Percentiles rank a stretch among this genome's conserved stretches.
Conservation (phyloP, 2,329 filamentous ascomycete genomes). For the Diaporthe sp. region DNA sequence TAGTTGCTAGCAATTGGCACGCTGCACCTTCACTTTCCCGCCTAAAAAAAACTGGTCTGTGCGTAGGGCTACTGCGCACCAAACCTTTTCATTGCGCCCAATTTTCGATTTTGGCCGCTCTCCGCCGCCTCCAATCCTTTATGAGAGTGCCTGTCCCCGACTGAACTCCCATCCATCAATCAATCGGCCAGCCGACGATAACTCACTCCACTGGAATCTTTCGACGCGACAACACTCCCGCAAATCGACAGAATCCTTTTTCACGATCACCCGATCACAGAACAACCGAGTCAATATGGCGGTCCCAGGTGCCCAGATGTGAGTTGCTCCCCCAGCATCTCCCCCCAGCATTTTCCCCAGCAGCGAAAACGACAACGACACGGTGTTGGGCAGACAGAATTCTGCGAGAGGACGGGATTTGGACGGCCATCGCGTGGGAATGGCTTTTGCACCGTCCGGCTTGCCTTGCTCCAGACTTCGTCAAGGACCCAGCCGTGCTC, state of each 20-base stretch:
- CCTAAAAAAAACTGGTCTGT: not conserved
- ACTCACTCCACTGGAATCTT: slow-evolving; percentile 43
- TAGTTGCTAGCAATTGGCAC: not conserved
- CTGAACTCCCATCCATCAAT: slow-evolving; percentile 31
- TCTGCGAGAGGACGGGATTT: not conserved
- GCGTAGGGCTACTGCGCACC: slow-evolving; percentile 25
- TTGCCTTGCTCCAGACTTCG: not conserved
- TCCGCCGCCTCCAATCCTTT: not conserved
- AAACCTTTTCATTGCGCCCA: not conserved
- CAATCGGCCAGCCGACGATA: slow-evolving; percentile 39
- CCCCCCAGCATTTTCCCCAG: not conserved
- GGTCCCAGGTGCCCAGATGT: slow-evolving; percentile 74
- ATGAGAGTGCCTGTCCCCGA: not conserved
- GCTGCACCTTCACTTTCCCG: not conserved
- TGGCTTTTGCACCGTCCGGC: not conserved
- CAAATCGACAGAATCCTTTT: slow-evolving; percentile 50
- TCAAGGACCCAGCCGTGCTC: not conserved
- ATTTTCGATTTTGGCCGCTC: slow-evolving; percentile 14
- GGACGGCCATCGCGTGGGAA: not conserved
- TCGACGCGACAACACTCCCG: slow-evolving; percentile 26
- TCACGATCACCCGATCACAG: slow-evolving; percentile 47
- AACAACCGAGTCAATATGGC: slow-evolving; percentile 67
- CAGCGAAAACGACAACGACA: not conserved
- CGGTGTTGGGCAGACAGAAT: not conserved
- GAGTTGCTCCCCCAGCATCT: slow-evolving; percentile 54